phyloP scores from a whole-genome alignment of 192 early-diverging fungal genomes.

The Coemansia sp. region DNA sequence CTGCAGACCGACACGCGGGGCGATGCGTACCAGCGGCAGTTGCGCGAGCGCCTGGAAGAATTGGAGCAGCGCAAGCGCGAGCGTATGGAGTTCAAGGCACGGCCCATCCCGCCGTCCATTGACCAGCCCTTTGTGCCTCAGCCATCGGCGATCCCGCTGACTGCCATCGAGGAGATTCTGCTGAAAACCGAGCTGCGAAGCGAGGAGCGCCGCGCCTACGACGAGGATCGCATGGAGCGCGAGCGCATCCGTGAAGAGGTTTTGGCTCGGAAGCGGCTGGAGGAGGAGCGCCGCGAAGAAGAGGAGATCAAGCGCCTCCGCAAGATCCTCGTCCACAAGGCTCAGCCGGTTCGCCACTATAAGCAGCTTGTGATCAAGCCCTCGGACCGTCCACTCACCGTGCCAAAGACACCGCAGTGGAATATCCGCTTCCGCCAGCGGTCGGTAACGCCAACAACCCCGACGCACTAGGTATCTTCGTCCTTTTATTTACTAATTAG shows the following conservation, averaged over 20 bases:
- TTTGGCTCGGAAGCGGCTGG: constrained; percentile 53
- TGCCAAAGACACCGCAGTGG: constrained; percentile 56
- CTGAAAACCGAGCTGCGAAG: constrained; percentile 62
- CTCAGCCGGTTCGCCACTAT: constrained; percentile 64
- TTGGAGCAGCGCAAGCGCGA: constrained; percentile 43
- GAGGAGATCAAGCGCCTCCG: constrained; percentile 62
- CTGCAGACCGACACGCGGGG: constrained; percentile 62
- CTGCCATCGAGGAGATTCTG: constrained; percentile 48
- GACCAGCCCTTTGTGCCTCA: constrained; percentile 66
- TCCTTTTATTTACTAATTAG: too few species aligned
- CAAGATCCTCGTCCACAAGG: constrained; percentile 59
- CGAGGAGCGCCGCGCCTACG: constrained; percentile 69
- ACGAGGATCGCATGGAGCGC: constrained; percentile 58
- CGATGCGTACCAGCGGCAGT: constrained; percentile 44
- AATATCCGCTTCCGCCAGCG: constrained; percentile 35
- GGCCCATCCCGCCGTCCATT: constrained; percentile 56
- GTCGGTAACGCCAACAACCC: constrained; percentile 13
- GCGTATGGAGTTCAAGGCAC: constrained; percentile 60
- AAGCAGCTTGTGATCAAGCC: constrained; percentile 58
- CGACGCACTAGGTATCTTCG: background rate
- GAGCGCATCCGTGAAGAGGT: constrained; percentile 61
- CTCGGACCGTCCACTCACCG: constrained; percentile 60
- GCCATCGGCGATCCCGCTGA: constrained; percentile 53
- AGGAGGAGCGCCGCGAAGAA: constrained; percentile 59
- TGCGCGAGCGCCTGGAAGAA: constrained; percentile 54